These are phyloP conservation scores for Erigeron philadelphicus DNA, from an alignment of 140 eudicot genomes.

Conservation along the genomic window DNA sequence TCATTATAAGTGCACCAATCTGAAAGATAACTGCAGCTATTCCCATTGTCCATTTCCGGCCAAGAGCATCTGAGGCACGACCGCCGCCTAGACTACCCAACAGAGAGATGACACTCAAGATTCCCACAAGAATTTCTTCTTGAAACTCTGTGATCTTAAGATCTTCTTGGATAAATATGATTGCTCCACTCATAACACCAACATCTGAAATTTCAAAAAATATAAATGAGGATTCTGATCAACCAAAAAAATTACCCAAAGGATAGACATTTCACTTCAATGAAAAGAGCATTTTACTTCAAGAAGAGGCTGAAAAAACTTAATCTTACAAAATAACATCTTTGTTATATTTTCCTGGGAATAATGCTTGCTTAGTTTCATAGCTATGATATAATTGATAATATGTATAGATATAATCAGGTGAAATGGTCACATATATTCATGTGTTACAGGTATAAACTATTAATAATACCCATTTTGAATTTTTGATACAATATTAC, in stretches of 20 bases:
- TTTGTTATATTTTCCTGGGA: no score
- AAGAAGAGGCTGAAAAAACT: no score
- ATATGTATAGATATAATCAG: no score
- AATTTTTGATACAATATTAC: no score
- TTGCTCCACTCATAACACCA: conserved; percentile 97
- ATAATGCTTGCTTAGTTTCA: no score
- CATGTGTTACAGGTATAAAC: no score
- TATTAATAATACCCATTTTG: no score
- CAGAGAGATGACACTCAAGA: conserved; percentile 68
- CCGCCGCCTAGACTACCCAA: conserved; percentile 86
- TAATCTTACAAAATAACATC: no score
- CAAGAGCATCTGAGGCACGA: conserved; percentile 72
- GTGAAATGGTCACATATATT: no score
- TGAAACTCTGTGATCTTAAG: conserved; percentile 71
- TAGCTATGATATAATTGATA: no score
- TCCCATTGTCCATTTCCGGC: conserved; percentile 96
- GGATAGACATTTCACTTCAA: neutral
- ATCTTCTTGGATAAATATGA: conserved; percentile 75
- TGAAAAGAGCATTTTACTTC: no score
- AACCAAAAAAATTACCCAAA: neutral
- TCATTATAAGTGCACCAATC: conserved; percentile 67
- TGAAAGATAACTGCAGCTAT: conserved; percentile 73
- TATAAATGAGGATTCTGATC: neutral
- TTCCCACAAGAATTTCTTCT: conserved; percentile 80
- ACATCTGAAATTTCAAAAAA: conserved; percentile 51